Percentiles rank a stretch among this genome's conserved stretches.
phyloP scores from a whole-genome alignment of 129 eudicot species.

The Heracleum sosnowskyi region DNA sequence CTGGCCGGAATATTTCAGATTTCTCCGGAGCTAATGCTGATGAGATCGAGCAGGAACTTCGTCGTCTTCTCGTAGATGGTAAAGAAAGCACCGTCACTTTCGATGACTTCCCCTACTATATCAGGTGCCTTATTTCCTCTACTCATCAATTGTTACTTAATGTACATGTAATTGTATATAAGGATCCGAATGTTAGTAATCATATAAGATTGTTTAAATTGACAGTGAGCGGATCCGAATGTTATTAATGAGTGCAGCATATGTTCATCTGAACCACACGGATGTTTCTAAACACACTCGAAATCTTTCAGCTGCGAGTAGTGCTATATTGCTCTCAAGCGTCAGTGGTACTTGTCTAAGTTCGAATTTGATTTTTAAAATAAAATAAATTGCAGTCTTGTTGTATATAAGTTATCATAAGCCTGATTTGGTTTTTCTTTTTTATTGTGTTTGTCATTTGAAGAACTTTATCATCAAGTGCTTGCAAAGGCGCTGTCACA shows the following conservation, averaged over 20 bases:
- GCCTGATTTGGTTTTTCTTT: conserved; percentile 7
- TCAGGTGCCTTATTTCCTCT: conserved; percentile 38
- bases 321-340: conserved; percentile 86
- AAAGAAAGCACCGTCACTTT: conserved; percentile 51
- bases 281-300: conserved; percentile 79
- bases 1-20: conserved; percentile 6
- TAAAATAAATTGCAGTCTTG: background rate
- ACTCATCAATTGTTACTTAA: background rate
- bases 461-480: conserved; percentile 71
- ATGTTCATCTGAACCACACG: conserved; percentile 71
- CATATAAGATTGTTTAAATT: conserved; percentile 25
- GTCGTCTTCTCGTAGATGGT: conserved; percentile 53
- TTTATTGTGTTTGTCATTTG: background rate
- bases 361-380: background rate
- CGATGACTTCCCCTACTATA: conserved; percentile 78
- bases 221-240: conserved; percentile 72
- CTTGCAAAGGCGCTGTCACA: conserved; percentile 86
- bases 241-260: conserved; percentile 82
- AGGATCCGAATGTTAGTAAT: too few relatives aligned
- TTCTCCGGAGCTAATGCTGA: conserved; percentile 30
- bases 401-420: conserved; percentile 7
- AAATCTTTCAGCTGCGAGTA: conserved; percentile 83
- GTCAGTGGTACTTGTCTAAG: conserved; percentile 54
- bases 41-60: conserved; percentile 56
- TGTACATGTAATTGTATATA: too few relatives aligned